phyloP scores from a whole-genome alignment of 2,329 filamentous ascomycete species.

The Fusarium burgessii region DNA sequence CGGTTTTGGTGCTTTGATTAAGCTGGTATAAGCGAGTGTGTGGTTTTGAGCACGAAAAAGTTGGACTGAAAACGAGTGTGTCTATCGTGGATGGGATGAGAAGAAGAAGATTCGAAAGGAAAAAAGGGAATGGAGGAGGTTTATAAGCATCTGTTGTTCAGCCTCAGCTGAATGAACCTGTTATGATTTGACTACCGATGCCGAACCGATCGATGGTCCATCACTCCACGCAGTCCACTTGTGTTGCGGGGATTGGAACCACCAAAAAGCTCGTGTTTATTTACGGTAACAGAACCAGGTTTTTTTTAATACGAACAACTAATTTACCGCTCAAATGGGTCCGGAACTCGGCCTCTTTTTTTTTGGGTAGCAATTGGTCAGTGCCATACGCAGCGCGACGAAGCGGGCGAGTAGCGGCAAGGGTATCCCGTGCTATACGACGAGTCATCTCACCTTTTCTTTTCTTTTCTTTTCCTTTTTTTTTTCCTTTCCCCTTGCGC shows the following conservation, averaged over 20 bases:
- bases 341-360: slow-evolving; percentile 12
- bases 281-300: slow-evolving; percentile 9
- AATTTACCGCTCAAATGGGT: slow-evolving; percentile 18
- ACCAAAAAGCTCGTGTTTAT: slow-evolving; percentile 28
- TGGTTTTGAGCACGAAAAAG: slow-evolving; percentile 2
- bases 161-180: slow-evolving; percentile 3
- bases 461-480: background rate
- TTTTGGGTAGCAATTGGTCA: background rate
- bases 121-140: background rate
- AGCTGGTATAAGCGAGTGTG: slow-evolving; percentile 5
- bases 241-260: slow-evolving; percentile 10
- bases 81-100: slow-evolving; percentile 24
- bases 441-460: background rate
- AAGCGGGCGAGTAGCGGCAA: background rate
- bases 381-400: background rate
- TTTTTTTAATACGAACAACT: slow-evolving; percentile 23
- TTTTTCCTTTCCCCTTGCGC: background rate
- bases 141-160: slow-evolving; percentile 6
- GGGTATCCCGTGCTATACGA: background rate
- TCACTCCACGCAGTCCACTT: background rate
- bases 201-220: slow-evolving; percentile 12
- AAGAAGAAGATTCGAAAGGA: background rate
- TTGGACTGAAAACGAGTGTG: slow-evolving; percentile 19
- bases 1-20: slow-evolving; percentile 14
- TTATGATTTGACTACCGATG: background rate